These are phyloP conservation scores for Kregervanrija delftensis DNA, from an alignment of 805 yeast genomes.

Conservation along the genomic window DNA sequence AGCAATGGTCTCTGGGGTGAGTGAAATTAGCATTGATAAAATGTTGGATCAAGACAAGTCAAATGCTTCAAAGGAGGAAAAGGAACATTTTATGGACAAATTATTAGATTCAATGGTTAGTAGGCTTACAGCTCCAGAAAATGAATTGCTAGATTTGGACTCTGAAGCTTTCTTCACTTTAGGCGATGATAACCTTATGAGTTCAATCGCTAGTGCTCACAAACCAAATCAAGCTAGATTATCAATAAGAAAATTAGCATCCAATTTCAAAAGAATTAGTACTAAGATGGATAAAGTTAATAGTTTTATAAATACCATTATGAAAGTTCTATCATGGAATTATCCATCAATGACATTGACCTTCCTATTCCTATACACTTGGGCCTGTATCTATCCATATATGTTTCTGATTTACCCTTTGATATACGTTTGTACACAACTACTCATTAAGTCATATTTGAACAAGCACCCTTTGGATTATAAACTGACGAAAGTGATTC, in stretches of 20 bases:
- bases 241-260: slow-evolving; percentile 46
- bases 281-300: slow-evolving; percentile 35
- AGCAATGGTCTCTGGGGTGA: slow-evolving; percentile 2
- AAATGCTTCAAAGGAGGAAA: neutral
- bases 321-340: slow-evolving; percentile 48
- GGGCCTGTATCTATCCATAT: slow-evolving; percentile 65
- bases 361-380: slow-evolving; percentile 50
- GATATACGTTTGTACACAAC: slow-evolving; percentile 39
- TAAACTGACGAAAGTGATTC: slow-evolving; percentile 27
- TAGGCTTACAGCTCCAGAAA: slow-evolving; percentile 42
- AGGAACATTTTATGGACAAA: slow-evolving; percentile 49
- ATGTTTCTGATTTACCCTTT: slow-evolving; percentile 58
- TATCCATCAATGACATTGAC: slow-evolving; percentile 64
- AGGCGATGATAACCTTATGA: too few relatives aligned
- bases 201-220: slow-evolving; percentile 25
- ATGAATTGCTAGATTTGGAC: slow-evolving; percentile 22
- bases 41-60: neutral
- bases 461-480: slow-evolving; percentile 56
- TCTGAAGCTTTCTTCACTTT: too few relatives aligned
- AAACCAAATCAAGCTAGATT: slow-evolving; percentile 38
- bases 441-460: slow-evolving; percentile 65
- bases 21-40: slow-evolving; percentile 5
- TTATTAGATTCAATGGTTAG: slow-evolving; percentile 44
- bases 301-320: neutral
- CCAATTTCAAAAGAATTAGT: slow-evolving; percentile 50